Evolutionary conservation across 805 yeast genomes (phyloP).

Genomic region (Maudiozyma turicensis): DNA sequence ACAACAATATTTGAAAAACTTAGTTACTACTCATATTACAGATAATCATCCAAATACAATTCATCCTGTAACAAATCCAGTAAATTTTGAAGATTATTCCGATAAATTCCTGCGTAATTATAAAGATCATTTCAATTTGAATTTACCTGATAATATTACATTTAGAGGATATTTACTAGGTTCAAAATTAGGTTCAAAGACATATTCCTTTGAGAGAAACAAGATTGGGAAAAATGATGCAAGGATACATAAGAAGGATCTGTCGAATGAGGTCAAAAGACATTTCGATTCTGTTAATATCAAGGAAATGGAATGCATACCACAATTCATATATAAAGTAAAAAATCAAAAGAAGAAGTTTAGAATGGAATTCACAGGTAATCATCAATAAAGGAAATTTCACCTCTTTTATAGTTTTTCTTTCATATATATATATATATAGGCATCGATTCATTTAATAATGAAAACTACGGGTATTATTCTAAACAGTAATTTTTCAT

Average conservation of each 20-base stretch:
- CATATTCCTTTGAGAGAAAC: constrained; percentile 31
- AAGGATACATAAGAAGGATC: constrained; percentile 47
- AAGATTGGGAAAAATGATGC: constrained; percentile 20
- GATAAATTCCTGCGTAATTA: constrained; percentile 60
- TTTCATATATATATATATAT: background rate
- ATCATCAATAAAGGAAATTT: background rate
- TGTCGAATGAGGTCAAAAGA: constrained; percentile 50
- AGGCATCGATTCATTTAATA: too few species aligned
- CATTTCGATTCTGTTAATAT: constrained; percentile 56
- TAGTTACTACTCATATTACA: constrained; percentile 55
- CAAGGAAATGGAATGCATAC: constrained; percentile 77
- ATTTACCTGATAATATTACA: constrained; percentile 51
- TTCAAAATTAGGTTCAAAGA: constrained; percentile 64
- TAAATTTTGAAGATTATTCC: constrained; percentile 60
- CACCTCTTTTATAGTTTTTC: background rate
- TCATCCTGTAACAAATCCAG: constrained; percentile 27
- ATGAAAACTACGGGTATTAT: too few species aligned
- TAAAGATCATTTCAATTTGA: constrained; percentile 47
- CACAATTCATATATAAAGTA: constrained; percentile 81
- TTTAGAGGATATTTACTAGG: constrained; percentile 60
- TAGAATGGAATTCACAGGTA: constrained; percentile 29
- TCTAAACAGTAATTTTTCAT: too few species aligned
- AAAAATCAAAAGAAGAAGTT: constrained; percentile 51
- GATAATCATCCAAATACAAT: constrained; percentile 62
- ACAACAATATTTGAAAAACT: constrained; percentile 58